Evolutionary conservation across 1,284 basidiomycete species (phyloP).

Genomic region (Moesziomyces sp.): DNA sequence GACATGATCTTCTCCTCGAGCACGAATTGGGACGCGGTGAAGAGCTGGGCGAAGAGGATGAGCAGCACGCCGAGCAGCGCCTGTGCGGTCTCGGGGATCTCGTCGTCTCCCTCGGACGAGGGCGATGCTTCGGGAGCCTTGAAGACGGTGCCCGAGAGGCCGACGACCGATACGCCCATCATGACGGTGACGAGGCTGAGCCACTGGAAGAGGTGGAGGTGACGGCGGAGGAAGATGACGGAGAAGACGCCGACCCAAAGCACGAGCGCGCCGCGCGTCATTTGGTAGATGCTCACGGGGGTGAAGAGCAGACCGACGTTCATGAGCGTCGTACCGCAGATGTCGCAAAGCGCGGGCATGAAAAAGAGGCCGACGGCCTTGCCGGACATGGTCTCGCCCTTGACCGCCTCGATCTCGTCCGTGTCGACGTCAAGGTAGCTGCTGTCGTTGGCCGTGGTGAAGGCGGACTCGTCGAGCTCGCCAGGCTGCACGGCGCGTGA

Average conservation of each 20-base stretch:
- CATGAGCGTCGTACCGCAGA: conserved; percentile 91
- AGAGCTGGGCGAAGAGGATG: conserved; percentile 95
- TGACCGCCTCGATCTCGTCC: conserved; percentile 32
- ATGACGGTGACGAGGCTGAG: conserved; percentile 89
- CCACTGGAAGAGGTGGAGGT: conserved; percentile 74
- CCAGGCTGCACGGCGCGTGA: conserved; percentile 42
- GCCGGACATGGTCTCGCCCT: conserved; percentile 40
- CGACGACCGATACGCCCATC: conserved; percentile 87
- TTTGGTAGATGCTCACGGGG: conserved; percentile 94
- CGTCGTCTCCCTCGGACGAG: conserved; percentile 38
- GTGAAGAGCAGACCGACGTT: conserved; percentile 93
- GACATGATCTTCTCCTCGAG: conserved; percentile 86
- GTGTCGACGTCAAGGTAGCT: conserved; percentile 37
- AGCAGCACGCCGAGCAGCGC: conserved; percentile 79
- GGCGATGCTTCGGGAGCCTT: conserved; percentile 30
- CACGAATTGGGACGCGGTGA: conserved; percentile 90
- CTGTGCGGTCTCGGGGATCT: conserved; percentile 49
- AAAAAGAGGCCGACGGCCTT: conserved; percentile 73
- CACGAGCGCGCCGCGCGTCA: conserved; percentile 95
- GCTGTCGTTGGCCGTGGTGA: conserved; percentile 31
- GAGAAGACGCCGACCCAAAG: conserved; percentile 94
- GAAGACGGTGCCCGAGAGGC: conserved; percentile 77
- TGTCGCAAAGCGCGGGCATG: conserved; percentile 85
- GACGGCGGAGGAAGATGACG: conserved; percentile 83
- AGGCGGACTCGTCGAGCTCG: conserved; percentile 30